A percentile compares a stretch with the other conserved stretches of the same genome.
Conservation (phyloP, 2,329 filamentous ascomycete genomes). For the Colletotrichum cordylinicola region DNA sequence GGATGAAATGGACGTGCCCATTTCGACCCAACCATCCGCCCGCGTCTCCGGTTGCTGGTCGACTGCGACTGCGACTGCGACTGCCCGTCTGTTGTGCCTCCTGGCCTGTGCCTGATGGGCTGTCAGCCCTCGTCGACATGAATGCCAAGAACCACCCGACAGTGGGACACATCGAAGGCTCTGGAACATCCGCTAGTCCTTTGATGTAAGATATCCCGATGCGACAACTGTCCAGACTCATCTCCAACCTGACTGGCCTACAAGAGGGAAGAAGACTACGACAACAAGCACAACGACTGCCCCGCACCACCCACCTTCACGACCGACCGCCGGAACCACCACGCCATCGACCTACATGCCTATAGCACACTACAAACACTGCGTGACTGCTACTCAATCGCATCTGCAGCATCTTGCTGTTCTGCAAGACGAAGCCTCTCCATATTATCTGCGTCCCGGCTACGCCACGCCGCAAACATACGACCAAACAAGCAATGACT, state of each 20-base stretch:
- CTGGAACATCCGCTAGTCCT: neutral
- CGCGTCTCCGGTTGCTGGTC: neutral
- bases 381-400: neutral
- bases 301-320: neutral
- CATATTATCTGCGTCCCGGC: neutral
- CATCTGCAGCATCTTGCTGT: slow-evolving; percentile 3
- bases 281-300: neutral
- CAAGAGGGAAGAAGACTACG: neutral
- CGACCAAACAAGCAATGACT: slow-evolving; percentile 10
- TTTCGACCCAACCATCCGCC: slow-evolving; percentile 13
- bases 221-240: neutral
- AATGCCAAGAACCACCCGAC: slow-evolving; percentile 5
- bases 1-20: neutral
- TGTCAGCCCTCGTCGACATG: neutral
- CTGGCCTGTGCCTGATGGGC: neutral
- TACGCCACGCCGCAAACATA: slow-evolving; percentile 1
- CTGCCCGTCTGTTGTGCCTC: neutral
- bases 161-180: neutral
- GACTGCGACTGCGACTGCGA: neutral
- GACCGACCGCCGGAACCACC: neutral
- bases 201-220: neutral
- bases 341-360: neutral
- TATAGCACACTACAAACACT: neutral
- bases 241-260: neutral
- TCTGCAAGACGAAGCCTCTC: neutral